Evolutionary conservation across 108 stramenopile genomes (phyloP).

Genomic region (Schizochytrium sp.): DNA sequence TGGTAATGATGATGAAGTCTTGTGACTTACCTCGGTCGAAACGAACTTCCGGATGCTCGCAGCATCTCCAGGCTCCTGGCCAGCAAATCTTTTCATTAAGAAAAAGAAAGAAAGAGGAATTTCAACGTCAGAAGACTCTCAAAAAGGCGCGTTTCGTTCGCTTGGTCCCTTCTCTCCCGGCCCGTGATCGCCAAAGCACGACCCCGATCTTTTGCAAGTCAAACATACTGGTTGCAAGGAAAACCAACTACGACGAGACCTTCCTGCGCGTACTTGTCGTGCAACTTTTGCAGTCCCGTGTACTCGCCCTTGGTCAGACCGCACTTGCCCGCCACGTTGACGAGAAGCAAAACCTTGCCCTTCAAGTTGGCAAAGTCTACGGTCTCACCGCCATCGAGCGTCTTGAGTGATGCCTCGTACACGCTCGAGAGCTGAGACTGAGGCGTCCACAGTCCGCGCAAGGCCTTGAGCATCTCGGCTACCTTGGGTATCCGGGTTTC

Average conservation of each 20-base stretch:
- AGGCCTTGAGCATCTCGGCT: no score
- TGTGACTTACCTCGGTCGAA: background rate
- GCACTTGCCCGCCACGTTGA: slow-evolving; percentile 13
- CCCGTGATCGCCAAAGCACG: no score
- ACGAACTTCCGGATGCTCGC: background rate
- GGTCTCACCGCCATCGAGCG: background rate
- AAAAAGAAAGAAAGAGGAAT: no score
- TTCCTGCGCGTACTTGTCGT: slow-evolving; percentile 23
- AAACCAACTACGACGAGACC: slow-evolving; percentile 50
- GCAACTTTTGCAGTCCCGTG: slow-evolving; percentile 1
- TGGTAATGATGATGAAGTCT: no score
- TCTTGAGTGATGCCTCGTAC: background rate
- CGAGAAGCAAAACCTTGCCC: slow-evolving; percentile 12
- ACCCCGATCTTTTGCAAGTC: background rate
- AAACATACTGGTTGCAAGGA: slow-evolving; percentile 48
- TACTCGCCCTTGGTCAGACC: background rate
- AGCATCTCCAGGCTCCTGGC: slow-evolving; percentile 26
- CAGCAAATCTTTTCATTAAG: no score
- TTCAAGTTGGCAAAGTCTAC: background rate
- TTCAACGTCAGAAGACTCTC: no score
- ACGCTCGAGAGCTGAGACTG: background rate
- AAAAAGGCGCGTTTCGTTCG: no score
- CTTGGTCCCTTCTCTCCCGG: no score
- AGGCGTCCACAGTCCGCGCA: background rate
- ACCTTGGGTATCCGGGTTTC: no score